A percentile compares a stretch with the other conserved stretches of the same genome.
Evolutionary conservation across 805 yeast species (phyloP).

Genomic region (Kluyveromyces starmeri): DNA sequence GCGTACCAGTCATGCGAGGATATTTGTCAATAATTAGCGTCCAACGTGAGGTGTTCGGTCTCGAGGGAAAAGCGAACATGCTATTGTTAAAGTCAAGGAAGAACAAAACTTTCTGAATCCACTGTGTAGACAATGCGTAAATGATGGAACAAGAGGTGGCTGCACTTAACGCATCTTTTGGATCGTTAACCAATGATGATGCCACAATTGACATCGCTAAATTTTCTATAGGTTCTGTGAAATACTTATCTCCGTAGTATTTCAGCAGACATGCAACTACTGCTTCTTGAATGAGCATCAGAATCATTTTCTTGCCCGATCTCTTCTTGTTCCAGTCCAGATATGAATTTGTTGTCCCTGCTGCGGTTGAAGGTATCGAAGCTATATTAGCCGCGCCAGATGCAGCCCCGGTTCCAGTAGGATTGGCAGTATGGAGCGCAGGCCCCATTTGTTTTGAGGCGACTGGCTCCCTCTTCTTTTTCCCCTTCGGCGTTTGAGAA

Average conservation of each 20-base stretch:
- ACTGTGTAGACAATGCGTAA: constrained; percentile 18
- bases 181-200: constrained; percentile 28
- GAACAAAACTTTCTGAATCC: constrained; percentile 5
- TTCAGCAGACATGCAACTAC: constrained; percentile 16
- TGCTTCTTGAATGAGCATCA: constrained; percentile 9
- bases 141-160: constrained; percentile 25
- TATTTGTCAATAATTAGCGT: background rate
- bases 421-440: background rate
- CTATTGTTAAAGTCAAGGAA: constrained; percentile 3
- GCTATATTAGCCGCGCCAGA: background rate
- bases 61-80: background rate
- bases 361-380: too few species aligned
- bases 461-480: background rate
- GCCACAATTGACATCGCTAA: constrained; percentile 25
- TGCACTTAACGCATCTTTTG: constrained; percentile 20
- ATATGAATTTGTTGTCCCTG: too few species aligned
- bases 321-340: too few species aligned
- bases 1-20: background rate
- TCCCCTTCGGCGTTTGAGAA: background rate
- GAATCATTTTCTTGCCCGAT: background rate
- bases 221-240: constrained; percentile 20
- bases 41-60: constrained; percentile 5
- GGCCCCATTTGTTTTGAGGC: background rate
- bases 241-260: constrained; percentile 15
- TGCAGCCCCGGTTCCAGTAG: background rate